These are phyloP conservation scores for Russula abietina DNA, from an alignment of 768 basidiomycete species.

Conservation along the genomic window DNA sequence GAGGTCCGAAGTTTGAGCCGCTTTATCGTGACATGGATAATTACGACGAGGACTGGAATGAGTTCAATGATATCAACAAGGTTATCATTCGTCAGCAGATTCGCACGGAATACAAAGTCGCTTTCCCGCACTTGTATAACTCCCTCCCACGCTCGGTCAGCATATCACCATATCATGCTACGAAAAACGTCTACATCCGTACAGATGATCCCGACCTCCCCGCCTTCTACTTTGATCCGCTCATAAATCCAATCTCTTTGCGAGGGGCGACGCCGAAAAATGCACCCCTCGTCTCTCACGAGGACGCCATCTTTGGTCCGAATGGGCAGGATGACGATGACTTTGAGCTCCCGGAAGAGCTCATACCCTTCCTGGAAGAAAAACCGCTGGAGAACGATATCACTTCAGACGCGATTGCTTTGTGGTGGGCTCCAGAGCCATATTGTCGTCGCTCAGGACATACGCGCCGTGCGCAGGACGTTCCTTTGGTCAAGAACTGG, in stretches of 20 bases:
- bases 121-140: constrained; percentile 98
- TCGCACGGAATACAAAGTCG: constrained; percentile 97
- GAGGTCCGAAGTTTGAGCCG: constrained; percentile 98
- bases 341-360: constrained; percentile 73
- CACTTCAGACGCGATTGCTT: constrained; percentile 92
- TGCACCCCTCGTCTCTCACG: constrained; percentile 74
- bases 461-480: constrained; percentile 90
- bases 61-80: constrained; percentile 99
- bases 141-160: constrained; percentile 92
- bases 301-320: constrained; percentile 87
- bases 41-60: constrained; percentile 99
- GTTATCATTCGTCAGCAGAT: constrained; percentile 99
- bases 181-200: constrained; percentile 98
- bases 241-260: constrained; percentile 95
- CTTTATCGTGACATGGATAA: constrained; percentile 94
- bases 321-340: constrained; percentile 81
- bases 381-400: constrained; percentile 81
- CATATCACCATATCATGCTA: constrained; percentile 85
- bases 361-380: constrained; percentile 76
- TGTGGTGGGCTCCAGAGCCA: constrained; percentile 98
- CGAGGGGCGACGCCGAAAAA: constrained; percentile 84
- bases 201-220: constrained; percentile 99
- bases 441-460: constrained; percentile 89
- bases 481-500: constrained; percentile 97
- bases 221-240: constrained; percentile 97